These are phyloP conservation scores for Termitomyces sp. DNA, from an alignment of 768 basidiomycete genomes.

Conservation along the genomic window DNA sequence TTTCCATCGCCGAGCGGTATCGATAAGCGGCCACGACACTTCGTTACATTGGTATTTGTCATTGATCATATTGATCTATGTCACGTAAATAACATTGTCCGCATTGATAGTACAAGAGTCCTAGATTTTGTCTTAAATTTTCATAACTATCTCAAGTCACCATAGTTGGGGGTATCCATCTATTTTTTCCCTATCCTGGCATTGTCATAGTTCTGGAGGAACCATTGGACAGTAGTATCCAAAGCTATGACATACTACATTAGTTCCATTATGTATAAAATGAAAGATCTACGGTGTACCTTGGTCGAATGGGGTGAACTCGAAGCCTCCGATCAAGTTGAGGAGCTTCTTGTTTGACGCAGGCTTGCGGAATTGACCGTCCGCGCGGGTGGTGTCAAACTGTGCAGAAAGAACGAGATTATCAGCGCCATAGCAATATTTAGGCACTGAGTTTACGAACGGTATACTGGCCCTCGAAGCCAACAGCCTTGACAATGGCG, in stretches of 20 bases:
- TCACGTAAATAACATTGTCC: background rate
- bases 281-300: slow-evolving; percentile 40
- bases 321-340: slow-evolving; percentile 68
- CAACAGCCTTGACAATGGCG: slow-evolving; percentile 81
- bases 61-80: background rate
- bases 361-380: slow-evolving; percentile 95
- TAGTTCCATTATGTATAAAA: background rate
- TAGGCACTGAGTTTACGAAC: slow-evolving; percentile 30
- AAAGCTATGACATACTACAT: slow-evolving; percentile 44
- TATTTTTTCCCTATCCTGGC: slow-evolving; percentile 51
- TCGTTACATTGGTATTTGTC: background rate
- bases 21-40: background rate
- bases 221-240: slow-evolving; percentile 78
- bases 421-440: background rate
- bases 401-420: slow-evolving; percentile 19
- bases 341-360: slow-evolving; percentile 89
- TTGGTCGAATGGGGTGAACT: slow-evolving; percentile 88
- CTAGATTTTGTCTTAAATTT: no score
- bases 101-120: background rate
- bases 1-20: background rate
- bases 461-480: slow-evolving; percentile 70
- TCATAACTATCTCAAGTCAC: background rate
- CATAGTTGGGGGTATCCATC: background rate
- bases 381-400: slow-evolving; percentile 83
- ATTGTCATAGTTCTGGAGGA: slow-evolving; percentile 71